A percentile compares a stretch with the other conserved stretches of the same genome.
Evolutionary conservation across 2,329 filamentous ascomycete species (phyloP).

Genomic region (Fusarium neocosmosporiellum): DNA sequence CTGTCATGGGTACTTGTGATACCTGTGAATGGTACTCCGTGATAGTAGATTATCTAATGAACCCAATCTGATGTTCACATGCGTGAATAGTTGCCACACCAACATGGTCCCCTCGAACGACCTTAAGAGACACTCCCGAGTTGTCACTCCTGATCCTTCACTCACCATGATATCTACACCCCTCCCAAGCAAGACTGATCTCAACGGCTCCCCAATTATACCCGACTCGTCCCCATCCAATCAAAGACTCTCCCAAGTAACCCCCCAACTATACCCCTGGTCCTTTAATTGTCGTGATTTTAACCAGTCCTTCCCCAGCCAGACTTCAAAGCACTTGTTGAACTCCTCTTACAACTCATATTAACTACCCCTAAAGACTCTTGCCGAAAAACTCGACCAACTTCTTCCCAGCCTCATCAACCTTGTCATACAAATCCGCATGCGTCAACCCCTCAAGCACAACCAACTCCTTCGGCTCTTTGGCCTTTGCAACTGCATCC

Average conservation of each 20-base stretch:
- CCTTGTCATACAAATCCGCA: conserved; percentile 28
- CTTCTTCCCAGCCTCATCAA: conserved; percentile 23
- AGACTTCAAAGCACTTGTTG: not conserved
- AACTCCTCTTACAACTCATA: not conserved
- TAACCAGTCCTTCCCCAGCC: not conserved
- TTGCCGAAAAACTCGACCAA: conserved; percentile 24
- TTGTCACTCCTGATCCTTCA: not conserved
- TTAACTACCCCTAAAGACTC: not conserved
- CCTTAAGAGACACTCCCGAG: not conserved
- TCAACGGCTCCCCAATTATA: not conserved
- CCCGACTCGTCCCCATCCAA: not conserved
- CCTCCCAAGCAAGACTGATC: not conserved
- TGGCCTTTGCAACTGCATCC: conserved; percentile 14
- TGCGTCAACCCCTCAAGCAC: conserved; percentile 28
- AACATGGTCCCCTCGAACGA: not conserved
- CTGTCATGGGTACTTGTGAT: not conserved
- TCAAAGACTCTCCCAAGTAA: not conserved
- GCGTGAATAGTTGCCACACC: not conserved
- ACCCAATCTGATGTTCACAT: not conserved
- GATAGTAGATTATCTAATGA: not conserved
- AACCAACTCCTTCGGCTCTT: conserved; percentile 31
- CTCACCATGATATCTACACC: not conserved
- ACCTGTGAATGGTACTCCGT: not conserved
- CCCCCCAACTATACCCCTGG: not conserved
- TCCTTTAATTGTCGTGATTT: not conserved